These are phyloP conservation scores for Pneumocystis oryctolagi DNA, from an alignment of 1,139 yeast species.

Conservation along the genomic window DNA sequence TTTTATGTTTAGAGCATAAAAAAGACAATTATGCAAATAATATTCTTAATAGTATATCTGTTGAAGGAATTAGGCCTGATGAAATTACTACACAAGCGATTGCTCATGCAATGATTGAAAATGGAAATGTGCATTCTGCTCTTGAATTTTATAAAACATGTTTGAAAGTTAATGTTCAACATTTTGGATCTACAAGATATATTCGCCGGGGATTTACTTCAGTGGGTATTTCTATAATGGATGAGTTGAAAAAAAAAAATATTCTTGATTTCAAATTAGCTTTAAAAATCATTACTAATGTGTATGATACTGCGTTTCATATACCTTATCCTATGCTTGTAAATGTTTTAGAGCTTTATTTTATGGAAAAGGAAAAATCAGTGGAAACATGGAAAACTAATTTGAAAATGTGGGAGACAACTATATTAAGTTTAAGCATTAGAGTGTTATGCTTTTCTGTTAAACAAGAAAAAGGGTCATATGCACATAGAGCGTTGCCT, in stretches of 20 bases:
- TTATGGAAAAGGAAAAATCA: background rate
- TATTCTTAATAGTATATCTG: background rate
- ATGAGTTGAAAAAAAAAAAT: background rate
- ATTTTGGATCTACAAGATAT: background rate
- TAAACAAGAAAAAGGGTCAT: background rate
- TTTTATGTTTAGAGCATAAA: background rate
- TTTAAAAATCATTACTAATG: background rate
- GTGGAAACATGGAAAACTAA: background rate
- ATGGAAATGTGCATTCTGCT: background rate
- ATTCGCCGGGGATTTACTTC: background rate
- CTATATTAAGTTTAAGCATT: background rate
- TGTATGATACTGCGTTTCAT: background rate
- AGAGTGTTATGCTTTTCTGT: background rate
- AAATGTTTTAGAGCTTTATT: background rate
- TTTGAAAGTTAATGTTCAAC: background rate
- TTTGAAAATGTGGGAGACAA: background rate
- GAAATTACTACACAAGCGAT: background rate
- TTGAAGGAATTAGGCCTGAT: slow-evolving; percentile 1
- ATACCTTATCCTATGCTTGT: background rate
- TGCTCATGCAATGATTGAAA: background rate
- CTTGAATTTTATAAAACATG: background rate
- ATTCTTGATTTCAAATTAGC: background rate
- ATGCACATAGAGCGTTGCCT: background rate
- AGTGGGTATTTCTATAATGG: background rate
- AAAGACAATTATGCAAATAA: background rate